A percentile compares a stretch with the other conserved stretches of the same genome.
Evolutionary conservation across 345 rosid genomes (phyloP).

Genomic region (Linum lewisii): DNA sequence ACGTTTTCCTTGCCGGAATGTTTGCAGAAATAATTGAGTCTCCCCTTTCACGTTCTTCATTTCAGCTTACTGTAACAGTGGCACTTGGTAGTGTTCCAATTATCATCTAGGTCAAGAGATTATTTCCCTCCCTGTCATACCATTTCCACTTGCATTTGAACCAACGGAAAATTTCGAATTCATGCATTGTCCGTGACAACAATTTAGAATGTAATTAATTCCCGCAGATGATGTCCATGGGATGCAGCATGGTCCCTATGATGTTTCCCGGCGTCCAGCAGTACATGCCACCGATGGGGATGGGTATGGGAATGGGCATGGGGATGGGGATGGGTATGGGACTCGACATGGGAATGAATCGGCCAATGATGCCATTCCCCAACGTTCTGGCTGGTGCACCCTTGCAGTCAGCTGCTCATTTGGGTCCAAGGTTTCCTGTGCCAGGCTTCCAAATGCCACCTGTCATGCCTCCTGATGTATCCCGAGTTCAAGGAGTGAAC

Average conservation of each 20-base stretch:
- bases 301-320: background rate
- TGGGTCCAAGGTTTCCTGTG: constrained; percentile 48
- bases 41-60: background rate
- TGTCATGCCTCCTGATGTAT: constrained; percentile 39
- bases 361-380: constrained; percentile 70
- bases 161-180: background rate
- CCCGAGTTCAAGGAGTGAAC: constrained; percentile 34
- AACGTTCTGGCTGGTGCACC: constrained; percentile 45
- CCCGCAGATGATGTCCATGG: constrained; percentile 82
- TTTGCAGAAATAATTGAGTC: no score
- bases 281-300: constrained; percentile 22
- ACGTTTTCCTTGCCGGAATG: no score
- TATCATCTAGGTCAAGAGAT: background rate
- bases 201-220: constrained; percentile 13
- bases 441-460: constrained; percentile 55
- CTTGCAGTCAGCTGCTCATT: constrained; percentile 29
- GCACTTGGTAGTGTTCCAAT: background rate
- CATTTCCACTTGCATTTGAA: background rate
- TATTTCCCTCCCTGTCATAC: background rate
- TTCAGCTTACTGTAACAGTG: background rate
- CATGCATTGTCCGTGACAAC: constrained; percentile 12
- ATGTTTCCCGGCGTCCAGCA: constrained; percentile 65
- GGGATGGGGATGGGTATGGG: constrained; percentile 35
- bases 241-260: constrained; percentile 72
- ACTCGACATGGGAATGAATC: constrained; percentile 34